Evolutionary conservation across 768 basidiomycete genomes (phyloP).

Genomic region (Hericium alpestre): DNA sequence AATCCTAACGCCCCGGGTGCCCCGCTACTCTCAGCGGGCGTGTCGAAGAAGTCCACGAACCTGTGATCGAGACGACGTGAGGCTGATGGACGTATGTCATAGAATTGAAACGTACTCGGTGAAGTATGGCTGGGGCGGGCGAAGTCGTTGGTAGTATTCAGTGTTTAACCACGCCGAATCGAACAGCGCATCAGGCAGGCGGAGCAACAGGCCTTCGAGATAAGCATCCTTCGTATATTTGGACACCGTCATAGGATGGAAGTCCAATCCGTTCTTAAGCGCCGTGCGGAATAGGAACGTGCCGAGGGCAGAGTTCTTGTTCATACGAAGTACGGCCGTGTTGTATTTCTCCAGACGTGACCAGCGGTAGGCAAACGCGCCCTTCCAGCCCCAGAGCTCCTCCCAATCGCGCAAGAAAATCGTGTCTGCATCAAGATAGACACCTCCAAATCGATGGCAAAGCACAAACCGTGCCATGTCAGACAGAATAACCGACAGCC

Average conservation of each 20-base stretch:
- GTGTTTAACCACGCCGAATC: slow-evolving; percentile 96
- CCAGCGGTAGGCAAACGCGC: slow-evolving; percentile 97
- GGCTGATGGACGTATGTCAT: slow-evolving; percentile 2
- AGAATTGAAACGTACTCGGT: slow-evolving; percentile 44
- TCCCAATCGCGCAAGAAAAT: slow-evolving; percentile 97
- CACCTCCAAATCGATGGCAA: slow-evolving; percentile 93
- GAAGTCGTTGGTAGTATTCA: slow-evolving; percentile 81
- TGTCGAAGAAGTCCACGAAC: slow-evolving; percentile 84
- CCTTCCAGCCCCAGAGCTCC: slow-evolving; percentile 93
- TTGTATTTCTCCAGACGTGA: slow-evolving; percentile 88
- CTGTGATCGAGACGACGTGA: slow-evolving; percentile 26
- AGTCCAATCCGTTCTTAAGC: slow-evolving; percentile 86
- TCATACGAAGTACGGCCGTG: slow-evolving; percentile 90
- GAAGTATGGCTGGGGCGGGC: slow-evolving; percentile 93
- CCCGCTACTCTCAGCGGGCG: slow-evolving; percentile 60
- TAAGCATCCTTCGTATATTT: slow-evolving; percentile 84
- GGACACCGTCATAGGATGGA: slow-evolving; percentile 94
- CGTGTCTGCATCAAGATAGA: slow-evolving; percentile 95
- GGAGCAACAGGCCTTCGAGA: slow-evolving; percentile 71
- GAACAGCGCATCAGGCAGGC: slow-evolving; percentile 90
- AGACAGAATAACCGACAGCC: slow-evolving; percentile 84
- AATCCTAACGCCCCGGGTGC: slow-evolving; percentile 84
- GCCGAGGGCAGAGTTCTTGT: slow-evolving; percentile 85
- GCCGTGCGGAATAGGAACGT: slow-evolving; percentile 92
- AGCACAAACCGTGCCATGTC: slow-evolving; percentile 97